A percentile compares a stretch with the other conserved stretches of the same genome.
Evolutionary conservation across 1,284 basidiomycete genomes (phyloP).

Genomic region (Salmacisia buchloeana): DNA sequence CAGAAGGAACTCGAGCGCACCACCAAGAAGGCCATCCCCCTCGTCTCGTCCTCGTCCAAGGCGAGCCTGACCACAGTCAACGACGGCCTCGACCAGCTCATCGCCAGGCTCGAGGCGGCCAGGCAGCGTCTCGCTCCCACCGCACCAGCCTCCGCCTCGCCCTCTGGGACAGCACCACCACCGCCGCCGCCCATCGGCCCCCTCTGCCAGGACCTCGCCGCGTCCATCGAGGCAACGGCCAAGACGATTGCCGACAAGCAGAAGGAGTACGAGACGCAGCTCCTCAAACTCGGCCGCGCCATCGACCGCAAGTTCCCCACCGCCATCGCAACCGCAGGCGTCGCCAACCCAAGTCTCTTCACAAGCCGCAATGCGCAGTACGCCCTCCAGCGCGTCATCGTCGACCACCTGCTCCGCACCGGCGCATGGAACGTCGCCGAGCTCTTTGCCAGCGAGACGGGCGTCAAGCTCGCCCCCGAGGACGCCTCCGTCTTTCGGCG

Average conservation of each 20-base stretch:
- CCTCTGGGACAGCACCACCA: neutral
- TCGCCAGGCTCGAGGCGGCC: constrained; percentile 31
- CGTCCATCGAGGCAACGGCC: constrained; percentile 22
- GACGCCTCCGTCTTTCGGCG: neutral
- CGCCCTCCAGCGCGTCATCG: constrained; percentile 31
- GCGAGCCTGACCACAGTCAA: constrained; percentile 21
- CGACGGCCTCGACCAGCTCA: constrained; percentile 35
- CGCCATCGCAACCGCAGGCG: constrained; percentile 21
- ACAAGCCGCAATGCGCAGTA: constrained; percentile 20
- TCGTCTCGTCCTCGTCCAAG: constrained; percentile 21
- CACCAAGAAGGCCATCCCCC: constrained; percentile 24
- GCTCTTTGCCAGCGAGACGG: constrained; percentile 22
- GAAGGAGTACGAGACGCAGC: constrained; percentile 34
- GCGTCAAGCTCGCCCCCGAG: neutral
- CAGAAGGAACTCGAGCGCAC: constrained; percentile 38
- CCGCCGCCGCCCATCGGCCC: constrained; percentile 1
- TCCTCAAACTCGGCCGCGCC: constrained; percentile 34
- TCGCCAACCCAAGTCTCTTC: constrained; percentile 38
- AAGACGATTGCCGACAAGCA: constrained; percentile 35
- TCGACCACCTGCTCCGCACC: constrained; percentile 38
- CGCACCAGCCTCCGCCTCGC: neutral
- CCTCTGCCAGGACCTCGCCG: constrained; percentile 20
- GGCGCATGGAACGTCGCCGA: constrained; percentile 31
- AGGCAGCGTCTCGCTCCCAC: constrained; percentile 15
- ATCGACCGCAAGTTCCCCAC: constrained; percentile 42